These are phyloP conservation scores for Pestalotiopsis sp. DNA, from an alignment of 2,329 filamentous ascomycete species.

Conservation along the genomic window DNA sequence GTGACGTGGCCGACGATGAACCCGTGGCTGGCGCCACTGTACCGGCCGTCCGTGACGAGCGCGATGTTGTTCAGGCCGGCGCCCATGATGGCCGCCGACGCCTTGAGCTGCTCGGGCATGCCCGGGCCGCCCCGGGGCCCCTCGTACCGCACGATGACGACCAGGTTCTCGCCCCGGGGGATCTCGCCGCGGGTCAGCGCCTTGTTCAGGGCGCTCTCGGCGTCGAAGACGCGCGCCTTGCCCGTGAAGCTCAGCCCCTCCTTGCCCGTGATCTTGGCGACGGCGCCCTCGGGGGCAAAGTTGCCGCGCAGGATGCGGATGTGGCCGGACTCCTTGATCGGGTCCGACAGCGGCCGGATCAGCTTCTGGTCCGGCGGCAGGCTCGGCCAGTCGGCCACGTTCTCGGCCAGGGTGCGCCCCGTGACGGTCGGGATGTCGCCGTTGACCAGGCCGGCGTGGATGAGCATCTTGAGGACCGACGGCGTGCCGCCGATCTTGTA, in stretches of 20 bases:
- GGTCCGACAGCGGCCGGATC: conserved; percentile 72
- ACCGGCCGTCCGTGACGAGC: conserved; percentile 89
- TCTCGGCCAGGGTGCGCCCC: conserved; percentile 74
- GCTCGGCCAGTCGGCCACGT: conserved; percentile 69
- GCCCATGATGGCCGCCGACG: conserved; percentile 89
- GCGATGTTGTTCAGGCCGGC: conserved; percentile 86
- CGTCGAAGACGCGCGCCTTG: conserved; percentile 81
- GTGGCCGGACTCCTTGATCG: conserved; percentile 84
- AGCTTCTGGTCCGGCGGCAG: conserved; percentile 69
- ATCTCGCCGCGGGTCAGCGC: conserved; percentile 71
- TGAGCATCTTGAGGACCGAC: conserved; percentile 73
- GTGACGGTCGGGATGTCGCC: conserved; percentile 74
- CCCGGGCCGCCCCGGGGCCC: conserved; percentile 91
- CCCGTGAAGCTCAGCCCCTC: conserved; percentile 85
- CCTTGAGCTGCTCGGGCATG: conserved; percentile 94
- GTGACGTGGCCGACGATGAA: conserved; percentile 77
- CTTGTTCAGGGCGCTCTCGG: conserved; percentile 76
- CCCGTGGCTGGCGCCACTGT: conserved; percentile 79
- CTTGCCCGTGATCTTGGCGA: conserved; percentile 96
- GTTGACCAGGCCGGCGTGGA: conserved; percentile 71
- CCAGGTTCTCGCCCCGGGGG: conserved; percentile 76
- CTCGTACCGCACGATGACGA: conserved; percentile 90
- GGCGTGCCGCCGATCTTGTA: conserved; percentile 78
- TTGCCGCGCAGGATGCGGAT: conserved; percentile 88
- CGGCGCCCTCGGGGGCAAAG: conserved; percentile 83